phyloP scores from a whole-genome alignment of 192 early-diverging fungal genomes.

The Mortierella antarctica region DNA sequence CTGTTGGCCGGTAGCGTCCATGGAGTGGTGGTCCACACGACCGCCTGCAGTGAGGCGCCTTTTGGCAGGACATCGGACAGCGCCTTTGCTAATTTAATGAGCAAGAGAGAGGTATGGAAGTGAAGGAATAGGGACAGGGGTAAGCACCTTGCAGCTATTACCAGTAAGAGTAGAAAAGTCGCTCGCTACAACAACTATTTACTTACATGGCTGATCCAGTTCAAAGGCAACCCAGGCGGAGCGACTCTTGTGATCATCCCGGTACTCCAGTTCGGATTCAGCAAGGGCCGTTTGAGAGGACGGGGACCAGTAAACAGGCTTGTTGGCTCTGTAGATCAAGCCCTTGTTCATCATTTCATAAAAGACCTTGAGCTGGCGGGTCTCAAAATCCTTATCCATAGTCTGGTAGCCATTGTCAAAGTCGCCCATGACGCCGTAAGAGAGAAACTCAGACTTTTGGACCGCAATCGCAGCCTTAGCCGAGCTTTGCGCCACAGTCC shows the following conservation, averaged over 20 bases:
- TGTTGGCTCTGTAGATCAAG: slow-evolving; percentile 78
- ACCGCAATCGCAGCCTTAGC: slow-evolving; percentile 68
- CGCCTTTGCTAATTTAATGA: background rate
- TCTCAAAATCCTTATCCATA: slow-evolving; percentile 76
- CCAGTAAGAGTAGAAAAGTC: slow-evolving; percentile 6
- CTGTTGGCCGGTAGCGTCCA: slow-evolving; percentile 84
- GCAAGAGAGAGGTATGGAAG: background rate
- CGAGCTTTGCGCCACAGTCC: slow-evolving; percentile 63
- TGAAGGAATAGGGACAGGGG: background rate
- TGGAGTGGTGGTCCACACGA: slow-evolving; percentile 86
- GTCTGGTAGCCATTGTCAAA: slow-evolving; percentile 78
- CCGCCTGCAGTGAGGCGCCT: slow-evolving; percentile 29
- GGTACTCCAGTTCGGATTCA: slow-evolving; percentile 82
- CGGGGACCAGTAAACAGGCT: slow-evolving; percentile 87
- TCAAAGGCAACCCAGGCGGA: slow-evolving; percentile 76
- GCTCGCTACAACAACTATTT: background rate
- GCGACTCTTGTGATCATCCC: slow-evolving; percentile 72
- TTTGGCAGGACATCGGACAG: slow-evolving; percentile 16
- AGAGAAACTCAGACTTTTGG: slow-evolving; percentile 68
- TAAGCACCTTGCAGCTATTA: background rate
- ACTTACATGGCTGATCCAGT: slow-evolving; percentile 57
- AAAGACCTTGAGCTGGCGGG: slow-evolving; percentile 77
- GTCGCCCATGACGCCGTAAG: slow-evolving; percentile 81
- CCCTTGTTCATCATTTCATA: slow-evolving; percentile 77
- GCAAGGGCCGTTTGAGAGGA: slow-evolving; percentile 84